Base-by-base conservation (phyloP, 1,284 basidiomycete genomes). In the Xanthoconium separans region DNA sequence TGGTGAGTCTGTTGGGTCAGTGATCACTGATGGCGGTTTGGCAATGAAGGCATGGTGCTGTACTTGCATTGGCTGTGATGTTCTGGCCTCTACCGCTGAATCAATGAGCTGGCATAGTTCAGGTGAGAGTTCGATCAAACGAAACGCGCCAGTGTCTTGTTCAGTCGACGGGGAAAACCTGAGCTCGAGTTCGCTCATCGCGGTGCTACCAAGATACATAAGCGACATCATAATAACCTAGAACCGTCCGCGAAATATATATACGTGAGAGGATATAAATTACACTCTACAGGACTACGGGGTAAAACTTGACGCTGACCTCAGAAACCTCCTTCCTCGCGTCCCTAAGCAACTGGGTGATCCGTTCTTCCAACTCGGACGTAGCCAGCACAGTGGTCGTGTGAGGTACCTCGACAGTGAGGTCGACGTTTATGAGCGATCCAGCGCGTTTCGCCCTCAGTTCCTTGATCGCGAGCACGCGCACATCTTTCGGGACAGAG, bases 381-480 rank as follows among this genome's bases (percentile, higher is more conserved):
- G 82, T 76, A 34, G 85, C 81, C 24, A 70, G 66, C 16, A 93
- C 81, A 9, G 80, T 84, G 69, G 85, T 74, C n/a, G 66, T 65
- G 12, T 75, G 73, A 15, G 85, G 78, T 1, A 95, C 89, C 29
- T 83, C 77, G 27, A 85, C 91, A 8, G 81, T 83, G 46, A 92
- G 74, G 68, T 92, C 87, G 7, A 92, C 87, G 58, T 82, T 85
- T 60, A 92, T 80, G 55, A 83, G 62, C 16, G 89, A 87, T 15
- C 93, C 93, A 16, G 89, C 83, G 51, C 87, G 84, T 61, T 87
- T 86, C 29, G 91, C 93, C 47, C 91, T 83, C 50, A 95, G 68
- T 56, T 87, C 77, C 51, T 77, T 75, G 50, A 91, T 72, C 1
- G 76, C 81, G n/a, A 87, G 67, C n/a, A 87, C 18, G 47, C 51